Percentiles rank a stretch among this genome's conserved stretches.
These are phyloP conservation scores for Solanum peruvianum DNA, from an alignment of 257 asterid species.

Conservation along the genomic window DNA sequence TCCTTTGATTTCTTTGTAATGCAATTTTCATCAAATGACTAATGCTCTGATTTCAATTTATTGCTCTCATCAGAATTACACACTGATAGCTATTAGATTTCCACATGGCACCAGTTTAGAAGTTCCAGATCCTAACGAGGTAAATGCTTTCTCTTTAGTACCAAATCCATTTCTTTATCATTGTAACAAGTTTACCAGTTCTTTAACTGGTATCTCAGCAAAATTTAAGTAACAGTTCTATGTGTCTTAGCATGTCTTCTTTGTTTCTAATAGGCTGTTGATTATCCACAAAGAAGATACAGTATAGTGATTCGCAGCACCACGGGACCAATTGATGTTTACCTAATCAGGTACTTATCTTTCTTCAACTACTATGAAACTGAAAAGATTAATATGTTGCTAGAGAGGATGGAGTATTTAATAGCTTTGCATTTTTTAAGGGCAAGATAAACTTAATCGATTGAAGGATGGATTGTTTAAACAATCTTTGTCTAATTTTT, in stretches of 20 bases:
- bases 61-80: constrained; percentile 47
- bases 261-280: constrained; percentile 53
- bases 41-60: neutral
- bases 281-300: constrained; percentile 79
- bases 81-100: constrained; percentile 82
- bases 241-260: neutral
- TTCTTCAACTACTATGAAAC: neutral
- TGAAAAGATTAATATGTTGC: neutral
- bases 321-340: constrained; percentile 75
- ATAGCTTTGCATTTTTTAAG: neutral
- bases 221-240: neutral
- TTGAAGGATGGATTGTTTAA: neutral
- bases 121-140: constrained; percentile 97
- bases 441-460: neutral
- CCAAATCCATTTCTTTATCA: neutral
- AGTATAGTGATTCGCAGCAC: constrained; percentile 67
- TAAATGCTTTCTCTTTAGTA: constrained; percentile 9
- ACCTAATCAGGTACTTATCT: constrained; percentile 63
- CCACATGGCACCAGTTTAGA: constrained; percentile 89
- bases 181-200: neutral
- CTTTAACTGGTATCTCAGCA: neutral
- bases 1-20: neutral
- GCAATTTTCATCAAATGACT: neutral
- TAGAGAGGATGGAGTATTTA: neutral
- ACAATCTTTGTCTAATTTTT: neutral